A percentile compares a stretch with the other conserved stretches of the same genome.
These are phyloP conservation scores for Pyrenochaeta sp. DNA, from an alignment of 2,329 filamentous ascomycete genomes.

Conservation along the genomic window DNA sequence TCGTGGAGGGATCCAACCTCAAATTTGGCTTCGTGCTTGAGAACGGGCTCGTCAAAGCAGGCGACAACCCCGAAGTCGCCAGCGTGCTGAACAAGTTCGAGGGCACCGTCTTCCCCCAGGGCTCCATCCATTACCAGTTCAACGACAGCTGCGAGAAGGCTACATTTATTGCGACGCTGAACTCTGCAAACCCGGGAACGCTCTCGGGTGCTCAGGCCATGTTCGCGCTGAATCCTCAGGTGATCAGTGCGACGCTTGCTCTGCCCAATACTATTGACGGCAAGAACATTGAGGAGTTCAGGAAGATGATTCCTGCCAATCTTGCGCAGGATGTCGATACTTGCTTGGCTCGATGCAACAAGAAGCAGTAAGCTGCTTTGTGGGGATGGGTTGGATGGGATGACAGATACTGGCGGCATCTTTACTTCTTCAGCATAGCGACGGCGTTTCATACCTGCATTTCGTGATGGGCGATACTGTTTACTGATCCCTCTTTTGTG, in stretches of 20 bases:
- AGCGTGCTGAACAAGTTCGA: conserved; percentile 53
- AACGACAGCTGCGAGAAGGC: conserved; percentile 57
- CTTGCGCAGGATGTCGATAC: conserved; percentile 63
- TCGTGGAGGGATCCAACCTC: conserved; percentile 52
- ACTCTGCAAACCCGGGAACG: conserved; percentile 55
- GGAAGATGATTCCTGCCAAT: conserved; percentile 54
- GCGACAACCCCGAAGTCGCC: conserved; percentile 50
- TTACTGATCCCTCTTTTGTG: conserved; percentile 17
- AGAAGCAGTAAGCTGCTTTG: conserved; percentile 7
- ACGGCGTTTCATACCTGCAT: conserved; percentile 18
- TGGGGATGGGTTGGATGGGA: background rate
- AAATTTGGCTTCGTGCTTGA: conserved; percentile 58
- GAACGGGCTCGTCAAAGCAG: conserved; percentile 51
- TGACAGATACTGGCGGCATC: conserved; percentile 2
- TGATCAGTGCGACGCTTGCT: conserved; percentile 51
- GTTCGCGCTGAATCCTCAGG: conserved; percentile 49
- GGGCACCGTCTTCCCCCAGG: conserved; percentile 58
- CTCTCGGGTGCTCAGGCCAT: conserved; percentile 55
- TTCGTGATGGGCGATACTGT: conserved; percentile 12
- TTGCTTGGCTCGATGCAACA: conserved; percentile 61
- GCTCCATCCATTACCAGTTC: conserved; percentile 59
- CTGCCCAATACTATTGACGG: conserved; percentile 46
- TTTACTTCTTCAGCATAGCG: conserved; percentile 23
- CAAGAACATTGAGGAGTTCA: conserved; percentile 48
- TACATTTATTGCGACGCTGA: conserved; percentile 55